Conservation (phyloP, 805 yeast genomes). For the Saccharomycopsis oosterbeekiorum region DNA sequence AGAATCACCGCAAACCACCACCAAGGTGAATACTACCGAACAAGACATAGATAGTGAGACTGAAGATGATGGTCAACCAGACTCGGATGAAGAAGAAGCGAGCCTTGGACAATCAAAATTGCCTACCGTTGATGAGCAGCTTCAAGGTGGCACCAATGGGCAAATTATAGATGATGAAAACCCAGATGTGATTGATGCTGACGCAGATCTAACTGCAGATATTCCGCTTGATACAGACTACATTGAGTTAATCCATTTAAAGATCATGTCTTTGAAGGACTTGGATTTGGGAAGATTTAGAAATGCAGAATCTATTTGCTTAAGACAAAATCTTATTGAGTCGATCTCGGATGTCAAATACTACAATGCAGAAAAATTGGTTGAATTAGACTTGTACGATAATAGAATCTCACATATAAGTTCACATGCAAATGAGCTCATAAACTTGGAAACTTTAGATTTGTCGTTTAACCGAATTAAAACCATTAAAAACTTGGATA, state of each 20-base stretch:
- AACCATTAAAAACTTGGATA: slow-evolving; percentile 44
- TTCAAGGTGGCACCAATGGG: slow-evolving; percentile 9
- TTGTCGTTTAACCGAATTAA: slow-evolving; percentile 67
- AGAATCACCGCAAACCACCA: too few relatives aligned
- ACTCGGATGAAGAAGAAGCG: slow-evolving; percentile 12
- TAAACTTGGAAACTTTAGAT: slow-evolving; percentile 53
- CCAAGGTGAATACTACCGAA: neutral
- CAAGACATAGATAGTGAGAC: neutral
- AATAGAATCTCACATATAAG: slow-evolving; percentile 84
- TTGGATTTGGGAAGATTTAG: slow-evolving; percentile 48
- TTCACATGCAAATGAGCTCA: slow-evolving; percentile 51
- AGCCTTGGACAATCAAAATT: neutral
- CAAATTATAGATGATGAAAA: slow-evolving; percentile 27
- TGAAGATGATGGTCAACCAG: neutral
- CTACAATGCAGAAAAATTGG: slow-evolving; percentile 41
- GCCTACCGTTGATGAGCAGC: neutral
- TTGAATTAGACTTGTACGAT: slow-evolving; percentile 83
- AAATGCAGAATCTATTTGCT: slow-evolving; percentile 49
- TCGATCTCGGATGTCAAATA: slow-evolving; percentile 62
- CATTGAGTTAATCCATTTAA: slow-evolving; percentile 61
- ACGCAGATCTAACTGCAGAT: slow-evolving; percentile 51
- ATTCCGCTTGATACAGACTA: slow-evolving; percentile 47
- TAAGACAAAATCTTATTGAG: slow-evolving; percentile 77
- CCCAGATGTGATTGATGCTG: slow-evolving; percentile 53
- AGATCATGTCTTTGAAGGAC: slow-evolving; percentile 53